Evolutionary conservation across 2,329 filamentous ascomycete genomes (phyloP), one percentile per base, ranked within the genome.

Genomic region (Apiospora sp.): DNA sequence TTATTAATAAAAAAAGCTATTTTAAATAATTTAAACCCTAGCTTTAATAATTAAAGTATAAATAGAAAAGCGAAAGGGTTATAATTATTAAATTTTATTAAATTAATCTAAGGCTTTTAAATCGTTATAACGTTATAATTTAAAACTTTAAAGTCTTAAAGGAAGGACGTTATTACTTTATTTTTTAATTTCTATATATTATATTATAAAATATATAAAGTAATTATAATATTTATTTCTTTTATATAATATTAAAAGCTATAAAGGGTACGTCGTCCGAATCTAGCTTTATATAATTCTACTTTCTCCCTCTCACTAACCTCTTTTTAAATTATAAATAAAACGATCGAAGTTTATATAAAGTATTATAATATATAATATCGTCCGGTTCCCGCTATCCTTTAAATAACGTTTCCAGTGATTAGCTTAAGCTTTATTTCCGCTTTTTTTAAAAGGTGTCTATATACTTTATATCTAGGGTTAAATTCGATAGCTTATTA

Each of bases 201-300:
- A 68, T 68, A 68, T 68, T 68, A 44, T 46, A 68, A 30, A 22
- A 46, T 68, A 16, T 67, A 43, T 67, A 67, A 30, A 4, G 16
- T 67, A 46, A 24, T 6, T 22, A 43, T 24, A 27, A 24, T 44
- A 68, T 16, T 44, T 43, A 43, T 43, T 30, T 30, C 1, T 12
- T 30, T 10, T 10, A 0, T 12, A 49, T 2, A n/a, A 49, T 49
- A 49, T 49, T 49, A 49, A n/a, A 49, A 8, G 6, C 30, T 12
- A 19, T 46, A 30, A 7, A 67, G 5, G 44, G 13, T 6, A 67
- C 3, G 5, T 43, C 12, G 2, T 16, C 12, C 16, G 14, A 14
- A 0, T 14, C 14, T 16, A 2, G 1, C 10, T 12, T 43, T 67
- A 43, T 67, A 44, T n/a, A n/a, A 44, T 14, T n/a, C 5, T 10